Percentiles rank a stretch among this genome's conserved stretches.
These are phyloP conservation scores for Venturia effusa DNA, from an alignment of 2,329 filamentous ascomycete species.

Conservation along the genomic window DNA sequence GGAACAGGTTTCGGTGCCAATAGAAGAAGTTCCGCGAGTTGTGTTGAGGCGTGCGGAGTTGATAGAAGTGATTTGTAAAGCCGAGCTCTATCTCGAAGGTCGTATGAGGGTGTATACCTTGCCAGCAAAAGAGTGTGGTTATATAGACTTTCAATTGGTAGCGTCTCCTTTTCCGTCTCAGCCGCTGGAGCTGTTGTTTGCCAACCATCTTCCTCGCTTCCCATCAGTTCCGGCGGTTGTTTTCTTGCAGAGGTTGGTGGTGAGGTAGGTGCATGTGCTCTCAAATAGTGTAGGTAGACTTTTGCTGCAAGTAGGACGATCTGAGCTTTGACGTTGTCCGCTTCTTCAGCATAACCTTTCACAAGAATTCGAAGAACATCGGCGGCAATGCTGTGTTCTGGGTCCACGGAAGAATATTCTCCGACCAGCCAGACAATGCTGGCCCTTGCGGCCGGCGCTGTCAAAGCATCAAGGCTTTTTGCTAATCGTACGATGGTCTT, in stretches of 20 bases:
- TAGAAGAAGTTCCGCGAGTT: slow-evolving; percentile 81
- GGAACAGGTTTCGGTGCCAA: slow-evolving; percentile 91
- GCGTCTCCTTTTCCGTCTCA: slow-evolving; percentile 21
- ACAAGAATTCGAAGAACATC: slow-evolving; percentile 84
- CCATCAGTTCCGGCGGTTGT: not conserved
- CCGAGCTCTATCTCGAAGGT: slow-evolving; percentile 81
- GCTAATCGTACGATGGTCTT: slow-evolving; percentile 71
- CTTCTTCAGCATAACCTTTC: slow-evolving; percentile 74
- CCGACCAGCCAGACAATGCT: slow-evolving; percentile 97
- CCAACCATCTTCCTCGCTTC: slow-evolving; percentile 19
- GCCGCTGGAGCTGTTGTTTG: slow-evolving; percentile 16
- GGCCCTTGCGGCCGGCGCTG: slow-evolving; percentile 77
- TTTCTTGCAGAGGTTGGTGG: not conserved
- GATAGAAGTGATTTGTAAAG: slow-evolving; percentile 78
- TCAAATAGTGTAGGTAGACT: slow-evolving; percentile 83
- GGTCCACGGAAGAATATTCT: slow-evolving; percentile 73
- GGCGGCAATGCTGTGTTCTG: slow-evolving; percentile 80
- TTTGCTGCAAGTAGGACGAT: slow-evolving; percentile 92
- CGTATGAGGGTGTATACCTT: slow-evolving; percentile 89
- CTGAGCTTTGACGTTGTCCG: slow-evolving; percentile 78
- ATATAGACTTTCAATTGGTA: slow-evolving; percentile 71
- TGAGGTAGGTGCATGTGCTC: slow-evolving; percentile 35
- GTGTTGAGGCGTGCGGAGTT: slow-evolving; percentile 55
- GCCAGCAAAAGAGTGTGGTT: slow-evolving; percentile 74
- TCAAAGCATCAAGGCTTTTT: slow-evolving; percentile 80